Conservation (phyloP, 495 filamentous ascomycete species). For the Talaromyces adpressus region DNA sequence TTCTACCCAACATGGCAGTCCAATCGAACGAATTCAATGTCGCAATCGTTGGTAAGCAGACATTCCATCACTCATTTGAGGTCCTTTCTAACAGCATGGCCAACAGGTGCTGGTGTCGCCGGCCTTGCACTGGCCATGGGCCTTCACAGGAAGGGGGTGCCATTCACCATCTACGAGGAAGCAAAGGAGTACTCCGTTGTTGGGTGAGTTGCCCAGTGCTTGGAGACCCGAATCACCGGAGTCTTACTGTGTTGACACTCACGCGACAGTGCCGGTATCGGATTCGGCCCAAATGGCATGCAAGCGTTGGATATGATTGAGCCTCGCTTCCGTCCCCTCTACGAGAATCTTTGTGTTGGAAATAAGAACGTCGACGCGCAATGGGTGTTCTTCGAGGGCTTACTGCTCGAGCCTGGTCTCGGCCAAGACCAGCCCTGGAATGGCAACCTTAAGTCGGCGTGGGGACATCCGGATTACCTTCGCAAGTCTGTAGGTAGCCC, state of each 20-base stretch:
- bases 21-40: no score
- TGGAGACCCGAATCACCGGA: conserved; percentile 37
- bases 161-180: conserved; percentile 41
- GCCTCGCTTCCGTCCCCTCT: conserved; percentile 11
- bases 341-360: conserved; percentile 8
- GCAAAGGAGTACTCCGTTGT: conserved; percentile 34
- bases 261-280: no score
- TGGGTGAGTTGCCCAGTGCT: conserved; percentile 37
- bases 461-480: no score
- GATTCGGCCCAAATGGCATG: no score
- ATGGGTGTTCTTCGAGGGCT: conserved; percentile 1
- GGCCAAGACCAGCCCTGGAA: background rate
- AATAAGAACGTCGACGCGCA: background rate
- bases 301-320: conserved; percentile 31
- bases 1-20: no score
- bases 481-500: no score
- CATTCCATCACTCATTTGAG: no score
- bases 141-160: conserved; percentile 31
- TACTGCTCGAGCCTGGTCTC: conserved; percentile 5
- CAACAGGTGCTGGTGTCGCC: conserved; percentile 38
- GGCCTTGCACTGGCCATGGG: conserved; percentile 42
- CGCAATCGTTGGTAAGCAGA: no score
- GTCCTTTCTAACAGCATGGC: no score
- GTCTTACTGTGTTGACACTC: background rate
- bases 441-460: no score